A percentile compares a stretch with the other conserved stretches of the same genome.
These are phyloP conservation scores for Tuctoria greenei DNA, from an alignment of 176 grass and related monocot species.

Conservation along the genomic window DNA sequence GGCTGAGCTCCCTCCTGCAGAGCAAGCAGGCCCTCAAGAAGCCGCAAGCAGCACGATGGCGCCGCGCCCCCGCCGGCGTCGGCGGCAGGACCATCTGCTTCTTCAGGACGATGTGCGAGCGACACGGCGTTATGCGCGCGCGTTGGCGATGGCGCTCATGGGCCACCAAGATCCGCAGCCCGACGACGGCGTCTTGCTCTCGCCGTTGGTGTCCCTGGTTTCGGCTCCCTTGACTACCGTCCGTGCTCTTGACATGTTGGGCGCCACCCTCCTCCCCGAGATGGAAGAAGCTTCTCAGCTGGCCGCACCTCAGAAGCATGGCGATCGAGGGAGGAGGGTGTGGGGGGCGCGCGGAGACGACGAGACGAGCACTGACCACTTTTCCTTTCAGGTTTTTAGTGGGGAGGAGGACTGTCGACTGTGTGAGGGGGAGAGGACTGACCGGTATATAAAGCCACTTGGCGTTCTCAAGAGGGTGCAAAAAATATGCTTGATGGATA, in stretches of 20 bases:
- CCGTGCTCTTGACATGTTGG: background rate
- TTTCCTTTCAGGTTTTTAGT: background rate
- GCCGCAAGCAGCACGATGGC: background rate
- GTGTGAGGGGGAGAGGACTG: constrained; percentile 20
- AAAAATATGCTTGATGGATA: background rate
- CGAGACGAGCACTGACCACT: constrained; percentile 25
- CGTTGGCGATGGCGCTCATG: background rate
- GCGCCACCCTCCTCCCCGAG: constrained; percentile 61
- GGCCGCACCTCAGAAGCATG: constrained; percentile 59
- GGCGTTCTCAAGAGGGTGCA: constrained; percentile 17
- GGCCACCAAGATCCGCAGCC: constrained; percentile 66
- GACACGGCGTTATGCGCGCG: background rate
- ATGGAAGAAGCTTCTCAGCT: constrained; percentile 74
- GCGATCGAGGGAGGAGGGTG: constrained; percentile 13
- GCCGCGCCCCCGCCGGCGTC: background rate
- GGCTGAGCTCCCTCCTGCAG: constrained; percentile 61
- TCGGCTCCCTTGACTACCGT: background rate
- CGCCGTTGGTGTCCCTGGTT: background rate
- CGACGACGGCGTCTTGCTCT: constrained; percentile 35
- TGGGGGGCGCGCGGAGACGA: background rate
- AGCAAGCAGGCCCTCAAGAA: constrained; percentile 52
- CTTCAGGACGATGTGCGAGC: constrained; percentile 58
- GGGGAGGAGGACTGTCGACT: constrained; percentile 2
- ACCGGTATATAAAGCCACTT: constrained; percentile 39
- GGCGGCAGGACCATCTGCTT: constrained; percentile 49